phyloP scores from a whole-genome alignment of 495 filamentous ascomycete species.

The Tuber calosporum region DNA sequence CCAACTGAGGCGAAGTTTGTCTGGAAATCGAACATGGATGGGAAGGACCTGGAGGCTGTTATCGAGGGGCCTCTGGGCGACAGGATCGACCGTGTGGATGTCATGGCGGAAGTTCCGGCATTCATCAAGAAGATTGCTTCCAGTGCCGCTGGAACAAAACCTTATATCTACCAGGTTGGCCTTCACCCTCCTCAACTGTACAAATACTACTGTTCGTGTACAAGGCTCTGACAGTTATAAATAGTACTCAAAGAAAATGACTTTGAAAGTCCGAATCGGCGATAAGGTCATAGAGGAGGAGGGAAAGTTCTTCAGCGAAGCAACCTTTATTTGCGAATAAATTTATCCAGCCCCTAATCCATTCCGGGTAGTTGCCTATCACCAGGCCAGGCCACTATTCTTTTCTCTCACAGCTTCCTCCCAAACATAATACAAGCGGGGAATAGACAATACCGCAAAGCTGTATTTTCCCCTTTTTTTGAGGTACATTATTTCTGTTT shows the following conservation, averaged over 20 bases:
- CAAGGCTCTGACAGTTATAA: constrained; percentile 12
- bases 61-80: constrained; percentile 64
- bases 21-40: constrained; percentile 76
- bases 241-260: constrained; percentile 48
- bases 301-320: constrained; percentile 71
- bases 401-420: not conserved
- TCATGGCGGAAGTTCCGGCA: constrained; percentile 91
- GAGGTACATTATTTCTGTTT: not conserved
- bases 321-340: constrained; percentile 73
- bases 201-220: not conserved
- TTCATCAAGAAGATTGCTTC: constrained; percentile 92
- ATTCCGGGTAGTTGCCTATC: not conserved
- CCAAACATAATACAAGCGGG: not conserved
- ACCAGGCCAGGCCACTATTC: not conserved
- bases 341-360: not conserved
- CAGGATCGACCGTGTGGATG: constrained; percentile 76
- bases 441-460: not conserved
- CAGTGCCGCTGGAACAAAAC: constrained; percentile 78
- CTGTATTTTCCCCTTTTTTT: not conserved
- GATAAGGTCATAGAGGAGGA: constrained; percentile 68
- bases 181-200: not conserved
- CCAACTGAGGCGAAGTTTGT: constrained; percentile 65
- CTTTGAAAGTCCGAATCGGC: constrained; percentile 74
- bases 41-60: constrained; percentile 59
- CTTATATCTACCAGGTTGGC: constrained; percentile 91